phyloP scores from a whole-genome alignment of 75 land plant genomes.

The Pinus albicaulis region DNA sequence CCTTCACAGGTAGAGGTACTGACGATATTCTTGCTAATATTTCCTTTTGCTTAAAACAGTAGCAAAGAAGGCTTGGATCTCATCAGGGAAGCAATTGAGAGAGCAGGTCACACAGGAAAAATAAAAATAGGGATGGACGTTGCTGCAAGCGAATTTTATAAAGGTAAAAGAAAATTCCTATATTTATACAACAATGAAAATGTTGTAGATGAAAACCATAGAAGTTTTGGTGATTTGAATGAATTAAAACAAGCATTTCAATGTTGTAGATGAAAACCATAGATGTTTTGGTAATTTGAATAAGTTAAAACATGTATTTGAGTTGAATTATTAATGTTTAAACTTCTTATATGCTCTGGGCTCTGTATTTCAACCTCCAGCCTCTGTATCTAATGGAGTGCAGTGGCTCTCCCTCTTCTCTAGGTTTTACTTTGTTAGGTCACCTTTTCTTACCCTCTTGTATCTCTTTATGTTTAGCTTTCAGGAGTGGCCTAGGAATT shows the following conservation, averaged over 20 bases:
- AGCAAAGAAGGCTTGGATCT: slow-evolving; percentile 86
- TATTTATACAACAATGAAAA: background rate
- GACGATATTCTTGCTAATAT: background rate
- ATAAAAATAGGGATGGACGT: slow-evolving; percentile 92
- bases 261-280: background rate
- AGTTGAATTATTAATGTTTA: background rate
- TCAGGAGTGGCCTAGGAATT: too few relatives aligned
- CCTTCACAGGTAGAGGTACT: background rate
- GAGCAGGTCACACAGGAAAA: slow-evolving; percentile 83
- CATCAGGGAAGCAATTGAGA: slow-evolving; percentile 86
- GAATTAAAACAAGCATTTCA: background rate
- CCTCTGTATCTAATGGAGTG: too few relatives aligned
- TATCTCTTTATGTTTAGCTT: too few relatives aligned
- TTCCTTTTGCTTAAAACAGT: slow-evolving; percentile 40
- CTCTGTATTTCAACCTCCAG: background rate
- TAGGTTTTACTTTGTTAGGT: background rate
- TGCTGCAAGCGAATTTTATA: slow-evolving; percentile 94
- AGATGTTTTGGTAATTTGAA: background rate
- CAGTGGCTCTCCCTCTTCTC: background rate
- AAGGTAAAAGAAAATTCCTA: slow-evolving; percentile 34
- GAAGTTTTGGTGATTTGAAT: background rate
- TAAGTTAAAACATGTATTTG: background rate
- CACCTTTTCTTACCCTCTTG: background rate
- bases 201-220: background rate
- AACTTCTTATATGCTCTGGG: background rate